Evolutionary conservation across 1,139 yeast genomes (phyloP), one percentile per base, ranked within the genome.

Genomic region (Starmera stellimalicola): DNA sequence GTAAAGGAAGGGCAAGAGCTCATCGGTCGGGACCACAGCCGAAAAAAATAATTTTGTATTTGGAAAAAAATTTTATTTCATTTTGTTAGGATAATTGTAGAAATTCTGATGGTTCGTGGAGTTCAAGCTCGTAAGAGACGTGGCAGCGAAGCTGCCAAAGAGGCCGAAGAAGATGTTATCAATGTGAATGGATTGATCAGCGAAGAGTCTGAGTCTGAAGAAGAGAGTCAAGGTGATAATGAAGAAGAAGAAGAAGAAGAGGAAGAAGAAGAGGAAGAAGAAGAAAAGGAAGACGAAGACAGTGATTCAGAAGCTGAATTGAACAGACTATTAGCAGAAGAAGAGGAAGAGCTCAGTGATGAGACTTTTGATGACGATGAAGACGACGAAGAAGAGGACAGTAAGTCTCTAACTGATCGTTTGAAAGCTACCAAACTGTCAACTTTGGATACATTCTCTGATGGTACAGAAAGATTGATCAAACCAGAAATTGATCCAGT

Each of bases 401-500:
- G 77, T 47, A 58, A 60, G 33, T 60, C 78, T 23, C 50, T 79
- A 25, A 82, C 73, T 3, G 74, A 68, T n/a, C 25, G 25, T 22
- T 22, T 22, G 7, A 22, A 22, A 22, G 12, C 11, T 14, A 22
- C 25, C 11, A 22, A 5, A 22, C 12, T 22, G 33, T 64, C 81
- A 18, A 66, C 25, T n/a, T n/a, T 22, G 11, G 11, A n/a, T 5
- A n/a, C 66, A 43, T 81, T 71, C 47, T 77, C 95, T 0, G 95
- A 88, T 57, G 96, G 96, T 8, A 65, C 70, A 36, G 75, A 77
- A 14, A 68, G 97, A 53, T 59, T 77, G 8, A 67, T 88, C 38
- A 77, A 73, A 49, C 95, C 96, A 3, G 96, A 85, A 54, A 88
- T 91, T 45, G 80, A 84, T 23, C 97, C 98, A 4, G 77, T 75